Percentiles rank a stretch among this genome's conserved stretches.
Conservation (phyloP, 768 basidiomycete species). For the Tulasnella sp. region DNA sequence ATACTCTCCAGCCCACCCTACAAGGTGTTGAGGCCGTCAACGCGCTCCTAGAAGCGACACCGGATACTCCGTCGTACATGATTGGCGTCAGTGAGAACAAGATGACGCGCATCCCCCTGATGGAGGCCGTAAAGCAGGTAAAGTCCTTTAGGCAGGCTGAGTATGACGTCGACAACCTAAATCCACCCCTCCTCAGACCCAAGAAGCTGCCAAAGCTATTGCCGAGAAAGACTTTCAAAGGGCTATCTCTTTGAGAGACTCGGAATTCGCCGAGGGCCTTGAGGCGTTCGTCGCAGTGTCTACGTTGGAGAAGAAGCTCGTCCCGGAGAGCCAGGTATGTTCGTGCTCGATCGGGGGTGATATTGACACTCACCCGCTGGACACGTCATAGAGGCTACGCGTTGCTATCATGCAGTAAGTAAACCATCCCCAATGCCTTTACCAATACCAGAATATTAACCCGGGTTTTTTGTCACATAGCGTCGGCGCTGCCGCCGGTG, state of each 20-base stretch:
- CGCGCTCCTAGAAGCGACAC: slow-evolving; percentile 70
- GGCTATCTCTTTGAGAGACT: slow-evolving; percentile 80
- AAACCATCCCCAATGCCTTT: not conserved
- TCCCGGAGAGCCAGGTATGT: not conserved
- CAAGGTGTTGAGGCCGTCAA: slow-evolving; percentile 92
- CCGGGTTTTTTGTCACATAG: slow-evolving; percentile 32
- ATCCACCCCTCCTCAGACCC: slow-evolving; percentile 45
- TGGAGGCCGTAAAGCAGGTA: slow-evolving; percentile 89
- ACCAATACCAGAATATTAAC: not conserved
- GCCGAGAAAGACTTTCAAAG: slow-evolving; percentile 68
- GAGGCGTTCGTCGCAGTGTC: slow-evolving; percentile 77
- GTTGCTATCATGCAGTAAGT: slow-evolving; percentile 76
- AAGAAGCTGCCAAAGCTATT: slow-evolving; percentile 73
- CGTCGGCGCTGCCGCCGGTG: slow-evolving; percentile 93
- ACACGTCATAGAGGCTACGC: slow-evolving; percentile 50
- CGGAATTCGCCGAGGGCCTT: slow-evolving; percentile 79
- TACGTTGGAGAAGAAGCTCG: not conserved
- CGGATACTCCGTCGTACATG: slow-evolving; percentile 91
- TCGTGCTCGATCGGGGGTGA: not conserved
- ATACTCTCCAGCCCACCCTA: slow-evolving; percentile 61
- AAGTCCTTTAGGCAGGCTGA: not conserved
- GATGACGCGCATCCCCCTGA: slow-evolving; percentile 77
- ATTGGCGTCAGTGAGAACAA: slow-evolving; percentile 95
- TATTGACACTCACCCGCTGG: not conserved
- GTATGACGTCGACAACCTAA: not conserved